phyloP scores from a whole-genome alignment of 1,284 basidiomycete genomes.

The Filobasidium uniguttulatum region DNA sequence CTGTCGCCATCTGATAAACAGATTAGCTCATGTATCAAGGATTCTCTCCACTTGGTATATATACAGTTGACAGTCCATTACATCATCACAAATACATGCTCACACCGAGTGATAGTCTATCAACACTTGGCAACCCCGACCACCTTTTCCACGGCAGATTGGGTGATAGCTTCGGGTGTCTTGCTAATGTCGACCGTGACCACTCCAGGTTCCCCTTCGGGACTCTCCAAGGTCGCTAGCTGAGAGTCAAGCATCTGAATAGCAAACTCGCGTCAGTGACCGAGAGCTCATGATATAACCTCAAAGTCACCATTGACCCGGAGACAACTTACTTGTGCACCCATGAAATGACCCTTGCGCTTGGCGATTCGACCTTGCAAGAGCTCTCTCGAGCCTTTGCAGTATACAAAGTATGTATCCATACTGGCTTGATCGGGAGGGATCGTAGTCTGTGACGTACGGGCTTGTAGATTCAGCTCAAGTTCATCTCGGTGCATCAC shows the following conservation, averaged over 20 bases:
- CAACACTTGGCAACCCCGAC: slow-evolving; percentile 14
- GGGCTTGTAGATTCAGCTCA: background rate
- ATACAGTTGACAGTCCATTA: too few species aligned
- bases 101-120: too few species aligned
- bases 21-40: too few species aligned
- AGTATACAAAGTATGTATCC: slow-evolving; percentile 67
- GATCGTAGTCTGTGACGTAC: slow-evolving; percentile 10
- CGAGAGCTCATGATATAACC: background rate
- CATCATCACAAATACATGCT: too few species aligned
- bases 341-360: slow-evolving; percentile 77
- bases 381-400: slow-evolving; percentile 53
- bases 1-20: too few species aligned
- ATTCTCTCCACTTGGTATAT: too few species aligned
- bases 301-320: background rate
- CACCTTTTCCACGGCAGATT: slow-evolving; percentile 29
- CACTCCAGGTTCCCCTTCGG: slow-evolving; percentile 51
- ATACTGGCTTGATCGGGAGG: slow-evolving; percentile 33
- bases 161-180: slow-evolving; percentile 48
- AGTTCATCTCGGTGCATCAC: too few species aligned
- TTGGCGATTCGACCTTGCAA: slow-evolving; percentile 56
- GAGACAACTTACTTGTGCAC: slow-evolving; percentile 37
- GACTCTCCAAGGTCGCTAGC: slow-evolving; percentile 62
- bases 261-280: background rate
- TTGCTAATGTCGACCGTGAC: slow-evolving; percentile 50
- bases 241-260: slow-evolving; percentile 70